These are phyloP conservation scores for Puccinia novopanici DNA, from an alignment of 1,284 basidiomycete genomes.

Conservation along the genomic window DNA sequence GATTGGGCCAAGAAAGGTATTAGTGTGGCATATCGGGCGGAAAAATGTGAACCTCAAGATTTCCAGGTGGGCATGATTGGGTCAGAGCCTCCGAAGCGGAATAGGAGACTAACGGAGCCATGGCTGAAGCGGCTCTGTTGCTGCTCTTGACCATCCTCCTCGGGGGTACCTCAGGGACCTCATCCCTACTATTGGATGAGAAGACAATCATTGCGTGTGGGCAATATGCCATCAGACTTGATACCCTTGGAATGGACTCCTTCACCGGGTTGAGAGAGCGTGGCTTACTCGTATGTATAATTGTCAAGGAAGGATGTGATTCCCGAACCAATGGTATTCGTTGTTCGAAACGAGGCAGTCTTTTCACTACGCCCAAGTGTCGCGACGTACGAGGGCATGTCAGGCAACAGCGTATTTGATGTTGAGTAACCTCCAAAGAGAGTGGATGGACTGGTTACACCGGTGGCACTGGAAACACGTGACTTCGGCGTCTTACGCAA, in stretches of 20 bases:
- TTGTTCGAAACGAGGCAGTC: neutral
- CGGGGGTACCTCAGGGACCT: neutral
- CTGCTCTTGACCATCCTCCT: no score
- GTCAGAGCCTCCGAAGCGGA: neutral
- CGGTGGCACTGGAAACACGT: neutral
- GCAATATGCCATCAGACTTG: neutral
- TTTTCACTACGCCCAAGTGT: neutral
- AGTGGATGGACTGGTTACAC: neutral
- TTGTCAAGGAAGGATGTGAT: conserved; percentile 6
- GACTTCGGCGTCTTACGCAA: no score
- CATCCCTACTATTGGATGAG: neutral
- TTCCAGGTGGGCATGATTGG: neutral
- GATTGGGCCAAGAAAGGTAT: no score
- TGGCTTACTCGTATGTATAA: conserved; percentile 23
- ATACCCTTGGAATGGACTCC: neutral
- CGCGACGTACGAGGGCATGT: neutral
- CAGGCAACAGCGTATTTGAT: neutral
- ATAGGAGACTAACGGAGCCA: neutral
- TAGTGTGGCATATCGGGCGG: neutral
- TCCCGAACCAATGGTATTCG: neutral
- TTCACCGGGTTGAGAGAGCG: neutral
- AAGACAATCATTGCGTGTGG: neutral
- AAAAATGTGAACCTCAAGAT: neutral
- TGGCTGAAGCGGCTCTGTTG: neutral
- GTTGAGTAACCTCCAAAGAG: neutral